A percentile compares a stretch with the other conserved stretches of the same genome.
Conservation (phyloP, 441 rosid genomes). For the Codiaeum variegatum region DNA sequence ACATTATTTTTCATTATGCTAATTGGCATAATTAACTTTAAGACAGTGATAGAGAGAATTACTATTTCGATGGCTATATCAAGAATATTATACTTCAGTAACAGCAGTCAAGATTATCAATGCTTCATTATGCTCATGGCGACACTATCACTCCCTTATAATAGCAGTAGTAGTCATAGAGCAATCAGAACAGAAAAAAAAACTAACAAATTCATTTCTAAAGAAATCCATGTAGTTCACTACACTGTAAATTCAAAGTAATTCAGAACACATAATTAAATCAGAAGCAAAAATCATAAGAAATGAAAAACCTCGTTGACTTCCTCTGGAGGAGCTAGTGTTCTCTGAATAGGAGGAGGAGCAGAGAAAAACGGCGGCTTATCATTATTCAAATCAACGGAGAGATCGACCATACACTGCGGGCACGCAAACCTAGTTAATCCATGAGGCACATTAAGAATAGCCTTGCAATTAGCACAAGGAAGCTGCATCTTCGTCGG, state of each 20-base stretch:
- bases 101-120: background rate
- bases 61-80: background rate
- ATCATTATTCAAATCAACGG: conserved; percentile 70
- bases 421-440: conserved; percentile 83
- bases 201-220: background rate
- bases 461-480: conserved; percentile 89
- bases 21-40: background rate
- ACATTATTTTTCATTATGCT: background rate
- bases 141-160: background rate
- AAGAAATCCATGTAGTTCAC: background rate
- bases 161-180: background rate
- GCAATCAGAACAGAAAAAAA: background rate
- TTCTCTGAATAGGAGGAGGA: conserved; percentile 28
- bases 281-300: background rate
- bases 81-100: background rate
- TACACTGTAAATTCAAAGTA: background rate
- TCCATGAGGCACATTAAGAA: conserved; percentile 93
- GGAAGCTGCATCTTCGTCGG: conserved; percentile 98
- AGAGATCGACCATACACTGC: conserved; percentile 78
- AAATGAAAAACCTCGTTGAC: conserved; percentile 68
- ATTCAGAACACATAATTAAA: background rate
- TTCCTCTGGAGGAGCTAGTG: conserved; percentile 55
- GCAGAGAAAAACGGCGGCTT: conserved; percentile 52
- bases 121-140: background rate
- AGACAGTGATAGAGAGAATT: background rate